These are phyloP conservation scores for Streptanthus diversifolius DNA, from an alignment of 345 rosid genomes.

Conservation along the genomic window DNA sequence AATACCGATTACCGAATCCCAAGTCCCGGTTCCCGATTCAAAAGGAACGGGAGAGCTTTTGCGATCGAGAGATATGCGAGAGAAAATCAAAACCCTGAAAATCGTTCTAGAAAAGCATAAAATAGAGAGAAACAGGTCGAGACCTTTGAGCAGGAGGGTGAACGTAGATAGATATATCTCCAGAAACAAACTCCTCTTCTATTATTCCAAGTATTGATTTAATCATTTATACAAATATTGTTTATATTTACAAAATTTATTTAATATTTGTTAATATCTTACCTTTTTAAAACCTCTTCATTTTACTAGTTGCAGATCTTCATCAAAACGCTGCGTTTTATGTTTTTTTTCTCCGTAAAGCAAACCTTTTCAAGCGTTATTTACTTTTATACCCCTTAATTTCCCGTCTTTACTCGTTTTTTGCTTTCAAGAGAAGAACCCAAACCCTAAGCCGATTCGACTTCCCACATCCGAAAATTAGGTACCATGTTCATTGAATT, in stretches of 20 bases:
- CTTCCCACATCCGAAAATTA: not conserved
- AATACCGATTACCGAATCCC: no score
- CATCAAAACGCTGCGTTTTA: not conserved
- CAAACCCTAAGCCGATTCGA: conserved; percentile 39
- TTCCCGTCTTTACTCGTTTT: conserved; percentile 20
- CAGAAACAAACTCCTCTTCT: not conserved
- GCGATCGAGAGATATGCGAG: conserved; percentile 9
- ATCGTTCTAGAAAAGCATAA: not conserved
- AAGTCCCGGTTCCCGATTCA: conserved; percentile 8
- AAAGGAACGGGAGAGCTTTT: conserved; percentile 11
- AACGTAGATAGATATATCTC: conserved; percentile 8
- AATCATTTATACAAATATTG: not conserved
- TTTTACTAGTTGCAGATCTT: not conserved
- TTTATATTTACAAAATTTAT: not conserved
- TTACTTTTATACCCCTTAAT: conserved; percentile 18
- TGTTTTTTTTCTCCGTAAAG: not conserved
- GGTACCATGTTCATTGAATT: conserved; percentile 1
- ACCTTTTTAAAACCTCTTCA: not conserved
- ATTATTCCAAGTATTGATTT: conserved; percentile 15
- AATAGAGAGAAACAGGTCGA: conserved; percentile 17
- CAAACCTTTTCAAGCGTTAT: not conserved
- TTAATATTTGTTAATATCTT: not conserved
- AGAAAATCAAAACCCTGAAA: conserved; percentile 18
- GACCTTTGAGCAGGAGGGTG: conserved; percentile 30
- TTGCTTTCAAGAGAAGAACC: conserved; percentile 25